Conservation (phyloP, 2,329 filamentous ascomycete genomes). For the Penicillium psychrosexuale region DNA sequence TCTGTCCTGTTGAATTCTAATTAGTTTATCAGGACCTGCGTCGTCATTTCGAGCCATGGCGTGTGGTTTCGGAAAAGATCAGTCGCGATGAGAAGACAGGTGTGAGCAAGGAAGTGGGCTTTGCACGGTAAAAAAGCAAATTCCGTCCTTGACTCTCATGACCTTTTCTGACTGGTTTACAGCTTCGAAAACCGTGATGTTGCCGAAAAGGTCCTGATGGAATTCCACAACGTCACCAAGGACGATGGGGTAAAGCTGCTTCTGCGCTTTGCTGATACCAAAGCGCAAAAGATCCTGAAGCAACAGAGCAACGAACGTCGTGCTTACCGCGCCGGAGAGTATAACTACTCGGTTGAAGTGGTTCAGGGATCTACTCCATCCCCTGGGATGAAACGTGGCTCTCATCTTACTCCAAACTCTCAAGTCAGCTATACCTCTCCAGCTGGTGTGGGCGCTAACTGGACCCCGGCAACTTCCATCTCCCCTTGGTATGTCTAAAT, state of each 20-base stretch:
- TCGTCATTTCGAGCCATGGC: constrained; percentile 52
- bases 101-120: constrained; percentile 93
- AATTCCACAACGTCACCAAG: constrained; percentile 78
- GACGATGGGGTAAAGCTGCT: constrained; percentile 81
- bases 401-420: constrained; percentile 43
- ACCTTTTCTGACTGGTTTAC: constrained; percentile 7
- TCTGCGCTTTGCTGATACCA: constrained; percentile 94
- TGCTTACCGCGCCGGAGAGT: constrained; percentile 94
- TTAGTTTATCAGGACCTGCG: constrained; percentile 74
- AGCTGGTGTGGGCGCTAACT: constrained; percentile 40
- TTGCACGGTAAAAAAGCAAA: constrained; percentile 68
- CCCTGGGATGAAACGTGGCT: constrained; percentile 40
- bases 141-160: constrained; percentile 1
- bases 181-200: constrained; percentile 88
- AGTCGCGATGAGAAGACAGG: constrained; percentile 81
- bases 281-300: constrained; percentile 94
- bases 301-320: constrained; percentile 91
- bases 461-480: constrained; percentile 49
- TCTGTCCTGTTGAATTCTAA: constrained; percentile 17
- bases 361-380: constrained; percentile 46
- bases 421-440: constrained; percentile 46
- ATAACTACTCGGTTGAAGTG: constrained; percentile 60
- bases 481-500: constrained; percentile 45
- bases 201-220: constrained; percentile 83
- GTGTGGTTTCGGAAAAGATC: constrained; percentile 90